Evolutionary conservation across 805 yeast species (phyloP).

Genomic region (Ogataea sp.): DNA sequence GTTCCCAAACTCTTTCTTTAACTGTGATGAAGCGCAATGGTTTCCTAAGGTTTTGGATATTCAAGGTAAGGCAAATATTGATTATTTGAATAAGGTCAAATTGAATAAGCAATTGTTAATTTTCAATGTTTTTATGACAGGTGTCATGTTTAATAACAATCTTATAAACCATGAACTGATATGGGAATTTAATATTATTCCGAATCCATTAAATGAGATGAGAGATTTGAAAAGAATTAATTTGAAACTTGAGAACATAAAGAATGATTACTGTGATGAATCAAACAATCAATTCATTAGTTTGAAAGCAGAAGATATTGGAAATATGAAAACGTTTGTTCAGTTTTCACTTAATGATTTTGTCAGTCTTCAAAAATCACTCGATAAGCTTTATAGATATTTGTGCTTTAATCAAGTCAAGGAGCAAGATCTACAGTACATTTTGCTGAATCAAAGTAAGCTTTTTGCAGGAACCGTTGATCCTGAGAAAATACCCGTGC

Average conservation of each 20-base stretch:
- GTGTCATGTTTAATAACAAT: constrained; percentile 31
- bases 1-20: constrained; percentile 24
- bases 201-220: constrained; percentile 18
- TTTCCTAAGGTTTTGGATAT: constrained; percentile 13
- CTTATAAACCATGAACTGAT: constrained; percentile 28
- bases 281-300: constrained; percentile 3
- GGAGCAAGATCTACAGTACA: constrained; percentile 22
- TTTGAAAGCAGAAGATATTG: constrained; percentile 29
- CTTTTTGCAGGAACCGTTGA: constrained; percentile 8
- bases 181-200: constrained; percentile 33
- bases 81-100: constrained; percentile 32
- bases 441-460: constrained; percentile 3
- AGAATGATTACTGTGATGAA: background rate
- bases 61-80: constrained; percentile 14
- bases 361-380: constrained; percentile 17
- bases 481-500: background rate
- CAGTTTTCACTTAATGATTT: constrained; percentile 39
- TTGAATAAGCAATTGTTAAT: constrained; percentile 39
- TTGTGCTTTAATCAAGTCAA: constrained; percentile 23
- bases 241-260: background rate
- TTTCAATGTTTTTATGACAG: constrained; percentile 40
- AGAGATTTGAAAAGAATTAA: constrained; percentile 6
- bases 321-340: constrained; percentile 40
- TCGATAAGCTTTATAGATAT: constrained; percentile 30
- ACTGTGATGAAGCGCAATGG: constrained; percentile 12